phyloP scores from a whole-genome alignment of 257 asterid species.

The Nyctanthes arbortristis region DNA sequence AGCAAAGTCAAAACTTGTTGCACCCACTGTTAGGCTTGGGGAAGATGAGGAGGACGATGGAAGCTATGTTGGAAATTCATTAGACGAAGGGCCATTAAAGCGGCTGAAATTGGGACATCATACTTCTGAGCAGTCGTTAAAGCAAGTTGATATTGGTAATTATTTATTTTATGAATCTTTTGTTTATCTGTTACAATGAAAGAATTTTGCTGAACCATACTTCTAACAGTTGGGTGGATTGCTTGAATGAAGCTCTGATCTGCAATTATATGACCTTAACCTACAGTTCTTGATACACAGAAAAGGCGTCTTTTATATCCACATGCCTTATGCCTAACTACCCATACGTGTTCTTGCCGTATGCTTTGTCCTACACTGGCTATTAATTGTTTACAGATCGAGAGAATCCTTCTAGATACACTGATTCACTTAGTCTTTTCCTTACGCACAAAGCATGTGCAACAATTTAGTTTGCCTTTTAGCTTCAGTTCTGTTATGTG shows the following conservation, averaged over 20 bases:
- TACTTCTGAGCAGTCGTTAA: constrained; percentile 45
- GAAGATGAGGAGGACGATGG: constrained; percentile 80
- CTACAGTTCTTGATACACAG: too few species aligned
- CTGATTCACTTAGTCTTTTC: neutral
- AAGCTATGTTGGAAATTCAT: constrained; percentile 57
- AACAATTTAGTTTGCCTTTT: neutral
- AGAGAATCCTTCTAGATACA: neutral
- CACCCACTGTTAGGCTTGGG: constrained; percentile 70
- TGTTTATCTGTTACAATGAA: constrained; percentile 1
- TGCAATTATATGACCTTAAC: neutral
- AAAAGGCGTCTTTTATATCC: neutral
- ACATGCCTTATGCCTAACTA: too few species aligned
- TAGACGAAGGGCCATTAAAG: constrained; percentile 64
- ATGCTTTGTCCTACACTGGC: constrained; percentile 10
- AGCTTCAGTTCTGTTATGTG: constrained; percentile 4
- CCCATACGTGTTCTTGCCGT: constrained; percentile 14
- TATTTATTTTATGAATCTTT: constrained; percentile 41
- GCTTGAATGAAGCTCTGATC: neutral
- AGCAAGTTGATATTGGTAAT: constrained; percentile 83
- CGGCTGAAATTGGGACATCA: constrained; percentile 63
- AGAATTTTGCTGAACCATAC: too few species aligned
- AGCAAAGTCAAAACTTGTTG: constrained; percentile 71
- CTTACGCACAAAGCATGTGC: neutral
- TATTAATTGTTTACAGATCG: constrained; percentile 2
- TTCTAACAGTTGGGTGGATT: too few species aligned